phyloP scores from a whole-genome alignment of 352 stramenopile species.

The Pythium aristosporum region DNA sequence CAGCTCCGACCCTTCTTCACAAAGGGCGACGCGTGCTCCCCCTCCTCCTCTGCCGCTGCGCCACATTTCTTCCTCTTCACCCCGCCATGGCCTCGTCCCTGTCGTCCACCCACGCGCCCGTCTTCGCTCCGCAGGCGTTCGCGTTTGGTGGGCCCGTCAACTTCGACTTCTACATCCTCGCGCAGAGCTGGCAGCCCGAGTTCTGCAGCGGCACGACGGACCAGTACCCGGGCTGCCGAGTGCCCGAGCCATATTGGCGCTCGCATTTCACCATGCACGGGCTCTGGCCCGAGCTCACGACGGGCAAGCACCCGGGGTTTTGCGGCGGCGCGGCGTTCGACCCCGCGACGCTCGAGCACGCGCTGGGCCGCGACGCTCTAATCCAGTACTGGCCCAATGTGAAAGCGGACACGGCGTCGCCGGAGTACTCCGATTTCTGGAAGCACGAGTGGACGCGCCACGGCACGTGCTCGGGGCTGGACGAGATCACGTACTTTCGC shows the following conservation, averaged over 20 bases:
- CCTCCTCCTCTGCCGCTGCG: constrained; percentile 1
- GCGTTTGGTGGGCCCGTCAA: constrained; percentile 8
- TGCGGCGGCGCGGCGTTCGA: constrained; percentile 80
- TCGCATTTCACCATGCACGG: constrained; percentile 89
- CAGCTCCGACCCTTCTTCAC: constrained; percentile 1
- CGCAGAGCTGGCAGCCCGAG: constrained; percentile 88
- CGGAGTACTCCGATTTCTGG: constrained; percentile 87
- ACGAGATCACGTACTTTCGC: constrained; percentile 85
- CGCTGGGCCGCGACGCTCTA: constrained; percentile 70
- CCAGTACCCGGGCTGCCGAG: constrained; percentile 66
- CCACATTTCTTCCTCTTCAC: not conserved
- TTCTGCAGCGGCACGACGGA: constrained; percentile 71
- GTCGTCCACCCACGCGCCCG: constrained; percentile 2
- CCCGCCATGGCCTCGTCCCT: not conserved
- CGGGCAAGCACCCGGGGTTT: constrained; percentile 67
- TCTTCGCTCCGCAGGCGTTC: constrained; percentile 17
- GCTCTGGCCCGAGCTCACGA: constrained; percentile 80
- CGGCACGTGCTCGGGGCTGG: constrained; percentile 90
- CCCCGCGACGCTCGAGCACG: constrained; percentile 46
- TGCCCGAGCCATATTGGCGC: constrained; percentile 70
- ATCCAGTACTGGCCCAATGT: constrained; percentile 87
- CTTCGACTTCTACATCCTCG: constrained; percentile 90
- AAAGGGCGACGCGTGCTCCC: not conserved
- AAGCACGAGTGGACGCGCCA: constrained; percentile 93
- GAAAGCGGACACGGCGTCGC: constrained; percentile 53